Evolutionary conservation across 1,284 basidiomycete genomes (phyloP).

Genomic region (Fistulinella staudtii): DNA sequence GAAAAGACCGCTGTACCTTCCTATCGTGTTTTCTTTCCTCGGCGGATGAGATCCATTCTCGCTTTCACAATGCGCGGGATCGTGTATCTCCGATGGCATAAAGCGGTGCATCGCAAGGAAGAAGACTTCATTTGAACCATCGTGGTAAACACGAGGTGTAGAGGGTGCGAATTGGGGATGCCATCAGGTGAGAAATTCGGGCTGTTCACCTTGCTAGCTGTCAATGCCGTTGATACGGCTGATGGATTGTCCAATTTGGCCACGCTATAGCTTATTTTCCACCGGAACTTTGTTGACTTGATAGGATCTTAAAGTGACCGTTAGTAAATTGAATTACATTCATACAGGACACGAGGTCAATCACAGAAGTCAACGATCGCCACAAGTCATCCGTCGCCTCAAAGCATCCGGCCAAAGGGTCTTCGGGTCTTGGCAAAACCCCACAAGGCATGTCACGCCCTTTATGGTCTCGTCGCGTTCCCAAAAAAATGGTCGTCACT

Average conservation of each 20-base stretch:
- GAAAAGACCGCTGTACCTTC: constrained; percentile 3
- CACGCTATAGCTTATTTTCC: constrained; percentile 2
- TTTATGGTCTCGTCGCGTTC: constrained; percentile 2
- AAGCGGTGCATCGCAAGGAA: constrained; percentile 29
- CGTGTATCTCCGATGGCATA: constrained; percentile 31
- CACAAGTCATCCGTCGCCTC: constrained; percentile 21
- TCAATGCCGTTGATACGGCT: constrained; percentile 7
- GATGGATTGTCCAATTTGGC: constrained; percentile 5
- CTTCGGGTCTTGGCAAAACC: constrained; percentile 18
- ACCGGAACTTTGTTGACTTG: constrained; percentile 8
- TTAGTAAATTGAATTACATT: constrained; percentile 13
- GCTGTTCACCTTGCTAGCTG: constrained; percentile 13
- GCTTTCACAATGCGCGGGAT: constrained; percentile 17
- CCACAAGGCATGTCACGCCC: constrained; percentile 14
- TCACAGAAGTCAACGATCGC: constrained; percentile 16
- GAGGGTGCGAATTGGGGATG: constrained; percentile 16
- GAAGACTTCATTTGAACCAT: constrained; percentile 20
- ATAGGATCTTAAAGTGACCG: constrained; percentile 15
- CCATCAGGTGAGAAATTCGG: constrained; percentile 13
- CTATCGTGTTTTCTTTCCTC: constrained; percentile 11
- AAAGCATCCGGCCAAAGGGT: constrained; percentile 14
- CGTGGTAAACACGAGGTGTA: constrained; percentile 33
- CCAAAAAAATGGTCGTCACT: constrained; percentile 2
- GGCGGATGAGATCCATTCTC: constrained; percentile 22
- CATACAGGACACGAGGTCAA: constrained; percentile 21